Evolutionary conservation across 495 filamentous ascomycete genomes (phyloP).

Genomic region (Xylaria venustula): DNA sequence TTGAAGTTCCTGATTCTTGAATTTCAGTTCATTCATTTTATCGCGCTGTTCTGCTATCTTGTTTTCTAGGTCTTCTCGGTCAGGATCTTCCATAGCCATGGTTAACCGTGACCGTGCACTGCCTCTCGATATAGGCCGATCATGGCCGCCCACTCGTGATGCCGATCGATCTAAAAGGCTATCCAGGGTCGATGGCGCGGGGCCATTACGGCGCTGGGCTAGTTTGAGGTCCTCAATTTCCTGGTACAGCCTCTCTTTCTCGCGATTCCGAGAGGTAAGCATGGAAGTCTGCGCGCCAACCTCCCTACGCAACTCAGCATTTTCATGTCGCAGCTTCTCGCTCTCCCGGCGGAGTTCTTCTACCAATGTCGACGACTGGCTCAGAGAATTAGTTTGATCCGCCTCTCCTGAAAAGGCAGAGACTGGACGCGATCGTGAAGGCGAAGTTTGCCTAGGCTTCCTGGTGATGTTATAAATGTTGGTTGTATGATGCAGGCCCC

Average conservation of each 20-base stretch:
- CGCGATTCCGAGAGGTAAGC: conserved; percentile 92
- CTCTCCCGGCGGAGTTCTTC: conserved; percentile 60
- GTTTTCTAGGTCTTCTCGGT: conserved; percentile 83
- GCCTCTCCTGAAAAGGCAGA: conserved; percentile 59
- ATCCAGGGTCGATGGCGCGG: conserved; percentile 68
- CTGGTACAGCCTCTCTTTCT: conserved; percentile 91
- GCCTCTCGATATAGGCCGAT: conserved; percentile 66
- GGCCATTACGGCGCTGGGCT: conserved; percentile 64
- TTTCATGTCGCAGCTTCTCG: conserved; percentile 83
- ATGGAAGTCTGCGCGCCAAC: conserved; percentile 95
- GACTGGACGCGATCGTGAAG: conserved; percentile 60
- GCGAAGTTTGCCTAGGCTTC: conserved; percentile 54
- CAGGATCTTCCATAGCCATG: conserved; percentile 69
- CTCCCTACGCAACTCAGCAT: conserved; percentile 86
- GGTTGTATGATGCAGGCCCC: conserved; percentile 51
- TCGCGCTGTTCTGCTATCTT: conserved; percentile 82
- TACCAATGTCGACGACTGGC: conserved; percentile 66
- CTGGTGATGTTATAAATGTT: conserved; percentile 64
- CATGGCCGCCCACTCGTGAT: conserved; percentile 68
- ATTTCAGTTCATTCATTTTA: conserved; percentile 75
- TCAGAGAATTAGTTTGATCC: conserved; percentile 53
- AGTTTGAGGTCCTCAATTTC: conserved; percentile 97
- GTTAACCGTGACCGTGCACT: conserved; percentile 65
- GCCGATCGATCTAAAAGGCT: conserved; percentile 91
- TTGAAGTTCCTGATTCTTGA: conserved; percentile 80